Evolutionary conservation across 2,329 filamentous ascomycete genomes (phyloP), one percentile per base, ranked within the genome.

Genomic region (Xylariales sp.): DNA sequence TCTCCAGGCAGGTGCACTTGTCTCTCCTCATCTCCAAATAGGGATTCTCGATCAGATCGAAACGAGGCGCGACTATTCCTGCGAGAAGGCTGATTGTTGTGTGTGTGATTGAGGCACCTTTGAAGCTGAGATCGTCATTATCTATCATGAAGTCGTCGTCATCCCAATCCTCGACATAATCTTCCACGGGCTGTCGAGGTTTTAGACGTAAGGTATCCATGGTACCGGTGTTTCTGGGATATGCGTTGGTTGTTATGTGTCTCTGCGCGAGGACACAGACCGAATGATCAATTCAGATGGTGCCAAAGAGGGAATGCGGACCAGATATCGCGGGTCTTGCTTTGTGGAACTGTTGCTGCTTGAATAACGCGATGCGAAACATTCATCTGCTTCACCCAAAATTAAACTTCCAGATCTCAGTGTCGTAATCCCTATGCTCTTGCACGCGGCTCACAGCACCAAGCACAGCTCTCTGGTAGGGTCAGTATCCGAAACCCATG

Each of bases 1-100:
- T 93, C 86, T 36, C 84, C 86, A 3, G 88, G 82, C 21, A 97
- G 69, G 51, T 91, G 78, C 16, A 97, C 77, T 53, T 96, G 88
- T 71, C 83, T 89, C 63, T 95, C 88, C 55, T 95, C 88, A 55
- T 94, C 88, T 46, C 82, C 86, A 42, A 78, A 76, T 50, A 80
- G 70, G 1, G 84, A 88, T 39, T 88, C 84, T 34, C 88, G 77
- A 57, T 94, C 90, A 41, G 88, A 95, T 53, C 84, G 84, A 54
- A 88, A 79, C 14, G 89, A 94, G 50, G 90, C 95, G 42, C 85
- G 80, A 14, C 86, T 89, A 54, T 89, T 85, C 49, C 86, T 79
- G 46, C 79, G 76, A 47, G 80, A 75, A 45, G 66, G 65, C 21
- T 65, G 64, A 43, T 68, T 71, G 62, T 61, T 25, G 65, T 57